Evolutionary conservation across 1,139 yeast species (phyloP), one percentile per base, ranked within the genome.

Genomic region (Hemisphaericaspora lyxosophila): DNA sequence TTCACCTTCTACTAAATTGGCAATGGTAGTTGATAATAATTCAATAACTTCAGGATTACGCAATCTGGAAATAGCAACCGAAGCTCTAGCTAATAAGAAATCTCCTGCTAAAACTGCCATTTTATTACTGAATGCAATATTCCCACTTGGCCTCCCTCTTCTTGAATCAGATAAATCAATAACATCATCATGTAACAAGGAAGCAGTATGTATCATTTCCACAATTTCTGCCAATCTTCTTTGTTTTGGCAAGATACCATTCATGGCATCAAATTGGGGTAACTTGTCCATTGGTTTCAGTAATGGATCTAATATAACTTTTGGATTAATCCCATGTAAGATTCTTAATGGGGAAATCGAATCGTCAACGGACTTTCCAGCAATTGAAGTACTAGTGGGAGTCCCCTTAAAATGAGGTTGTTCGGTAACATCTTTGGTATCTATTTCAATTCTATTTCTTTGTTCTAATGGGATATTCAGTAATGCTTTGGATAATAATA

Each of bases 21-120:
- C 98, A 58, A 92, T 92, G 28, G 97, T 85, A 6, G 97, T 92
- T 4, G 97, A 88, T 64, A 94, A 78, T 44, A 94, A 73, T 64
- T 92, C 98, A 46, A 89, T 90, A 35, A 92, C 98, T 66, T 92
- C 97, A n/a, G 96, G 94, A 59, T 92, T 90, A 57, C 97, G 73
- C 37, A 94, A 68, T 46, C 98, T 72, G 7, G 97, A 95, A 50
- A 92, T 83, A 2, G 97, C 92, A 15, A 92, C 97, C 0, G 97
- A 90, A 0, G 98, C 98, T 51, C 98, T 75, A 9, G 97, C 98
- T 39, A 92, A 76, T 42, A 92, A 64, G 62, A 92, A 92, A 63
- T 92, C 98, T 22, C 98, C 99, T 0, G 97, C 97, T 42, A 92
- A 70, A 33, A 92, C 90, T 5, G 98, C 95, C 97, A 92, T 90